phyloP scores from a whole-genome alignment of 192 early-diverging fungal species.

The Backusella macrospora region DNA sequence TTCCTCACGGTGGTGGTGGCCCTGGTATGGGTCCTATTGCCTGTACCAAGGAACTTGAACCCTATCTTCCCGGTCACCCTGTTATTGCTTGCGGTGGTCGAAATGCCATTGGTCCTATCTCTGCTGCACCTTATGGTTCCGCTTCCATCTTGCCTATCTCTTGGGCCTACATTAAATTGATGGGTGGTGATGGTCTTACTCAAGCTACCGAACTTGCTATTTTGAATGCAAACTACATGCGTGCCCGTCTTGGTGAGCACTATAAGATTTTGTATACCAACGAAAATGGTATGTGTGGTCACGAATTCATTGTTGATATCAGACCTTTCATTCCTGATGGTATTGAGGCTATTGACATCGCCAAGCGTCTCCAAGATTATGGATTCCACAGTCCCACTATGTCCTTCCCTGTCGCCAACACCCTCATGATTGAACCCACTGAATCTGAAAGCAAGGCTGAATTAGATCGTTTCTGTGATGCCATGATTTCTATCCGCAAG shows the following conservation, averaged over 20 bases:
- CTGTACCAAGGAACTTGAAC: constrained; percentile 83
- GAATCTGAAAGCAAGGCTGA: constrained; percentile 94
- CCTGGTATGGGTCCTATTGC: constrained; percentile 98
- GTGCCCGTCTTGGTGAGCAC: constrained; percentile 83
- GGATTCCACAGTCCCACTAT: constrained; percentile 99
- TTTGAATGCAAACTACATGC: constrained; percentile 99
- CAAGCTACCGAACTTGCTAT: constrained; percentile 89
- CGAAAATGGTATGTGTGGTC: constrained; percentile 93
- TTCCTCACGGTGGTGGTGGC: constrained; percentile 98
- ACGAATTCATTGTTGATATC: constrained; percentile 98
- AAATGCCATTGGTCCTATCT: constrained; percentile 87
- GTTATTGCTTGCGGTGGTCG: constrained; percentile 74
- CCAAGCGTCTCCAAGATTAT: constrained; percentile 98
- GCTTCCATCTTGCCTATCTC: constrained; percentile 97
- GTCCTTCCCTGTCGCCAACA: constrained; percentile 99
- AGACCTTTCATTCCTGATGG: constrained; percentile 84
- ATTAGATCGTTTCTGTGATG: constrained; percentile 97
- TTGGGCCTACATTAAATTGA: constrained; percentile 98
- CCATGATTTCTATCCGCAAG: constrained; percentile 92
- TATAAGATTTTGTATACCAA: constrained; percentile 94
- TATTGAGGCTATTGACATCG: constrained; percentile 95
- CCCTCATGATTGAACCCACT: constrained; percentile 99
- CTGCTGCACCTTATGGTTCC: constrained; percentile 96
- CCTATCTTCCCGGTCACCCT: constrained; percentile 93
- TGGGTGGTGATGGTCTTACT: constrained; percentile 92